Evolutionary conservation across 768 basidiomycete genomes (phyloP).

Genomic region (Phlebiopsis flavidoalba): DNA sequence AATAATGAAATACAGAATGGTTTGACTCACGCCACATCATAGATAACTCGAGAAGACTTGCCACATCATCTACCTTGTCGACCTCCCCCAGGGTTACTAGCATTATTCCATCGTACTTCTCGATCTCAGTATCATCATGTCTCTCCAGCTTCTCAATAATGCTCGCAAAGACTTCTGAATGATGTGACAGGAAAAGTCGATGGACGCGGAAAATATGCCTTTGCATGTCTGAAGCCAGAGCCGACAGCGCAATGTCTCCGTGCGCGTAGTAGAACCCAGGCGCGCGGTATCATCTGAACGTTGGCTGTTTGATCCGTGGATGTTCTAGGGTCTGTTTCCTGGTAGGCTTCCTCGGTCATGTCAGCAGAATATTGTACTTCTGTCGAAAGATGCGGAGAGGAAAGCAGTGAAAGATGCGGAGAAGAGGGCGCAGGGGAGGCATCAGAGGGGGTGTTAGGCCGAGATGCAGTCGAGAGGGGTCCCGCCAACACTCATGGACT

Average conservation of each 20-base stretch:
- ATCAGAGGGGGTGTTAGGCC: too few species aligned
- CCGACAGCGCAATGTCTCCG: slow-evolving; percentile 7
- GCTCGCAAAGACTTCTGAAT: slow-evolving; percentile 4
- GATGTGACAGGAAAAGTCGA: slow-evolving; percentile 1
- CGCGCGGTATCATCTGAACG: neutral
- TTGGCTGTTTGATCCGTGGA: too few species aligned
- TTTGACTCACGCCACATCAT: slow-evolving; percentile 5
- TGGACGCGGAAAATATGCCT: slow-evolving; percentile 9
- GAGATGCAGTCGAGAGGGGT: too few species aligned
- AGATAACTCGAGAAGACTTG: neutral
- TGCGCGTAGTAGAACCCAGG: slow-evolving; percentile 7
- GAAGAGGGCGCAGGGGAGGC: too few species aligned
- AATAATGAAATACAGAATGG: neutral
- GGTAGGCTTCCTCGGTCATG: too few species aligned
- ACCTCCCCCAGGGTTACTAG: neutral
- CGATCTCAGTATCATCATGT: neutral
- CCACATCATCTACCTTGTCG: slow-evolving; percentile 1
- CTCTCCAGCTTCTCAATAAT: neutral
- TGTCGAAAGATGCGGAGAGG: too few species aligned
- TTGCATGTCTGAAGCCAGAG: neutral
- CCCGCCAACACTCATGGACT: too few species aligned
- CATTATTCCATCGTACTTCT: neutral
- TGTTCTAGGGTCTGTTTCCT: too few species aligned
- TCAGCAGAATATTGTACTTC: too few species aligned
- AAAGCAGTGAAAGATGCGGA: too few species aligned